Conservation (phyloP, 2,329 filamentous ascomycete genomes). For the Dactylonectria estremocensis region DNA sequence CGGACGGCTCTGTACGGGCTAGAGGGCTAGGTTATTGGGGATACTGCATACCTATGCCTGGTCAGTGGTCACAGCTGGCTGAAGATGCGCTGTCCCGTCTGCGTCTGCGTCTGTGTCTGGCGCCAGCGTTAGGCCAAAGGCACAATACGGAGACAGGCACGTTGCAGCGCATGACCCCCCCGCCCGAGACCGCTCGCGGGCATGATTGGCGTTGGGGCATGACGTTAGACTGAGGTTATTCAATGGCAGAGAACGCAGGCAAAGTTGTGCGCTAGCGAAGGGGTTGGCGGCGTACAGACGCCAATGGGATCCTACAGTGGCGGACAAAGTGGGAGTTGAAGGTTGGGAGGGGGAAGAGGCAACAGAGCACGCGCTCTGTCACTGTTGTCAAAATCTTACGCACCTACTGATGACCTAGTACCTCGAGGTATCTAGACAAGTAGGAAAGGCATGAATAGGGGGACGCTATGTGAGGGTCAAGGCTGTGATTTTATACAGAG, state of each 20-base stretch:
- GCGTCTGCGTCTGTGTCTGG: not conserved
- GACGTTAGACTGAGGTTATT: slow-evolving; percentile 49
- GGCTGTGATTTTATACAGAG: too few relatives aligned
- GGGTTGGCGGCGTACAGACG: not conserved
- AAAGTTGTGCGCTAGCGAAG: slow-evolving; percentile 10
- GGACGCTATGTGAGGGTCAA: too few relatives aligned
- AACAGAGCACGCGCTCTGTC: too few relatives aligned
- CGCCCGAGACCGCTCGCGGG: slow-evolving; percentile 11
- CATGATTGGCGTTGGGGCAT: slow-evolving; percentile 42
- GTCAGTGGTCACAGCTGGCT: not conserved
- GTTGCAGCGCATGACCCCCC: slow-evolving; percentile 30
- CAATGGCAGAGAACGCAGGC: not conserved
- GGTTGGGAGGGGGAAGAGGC: too few relatives aligned
- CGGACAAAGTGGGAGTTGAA: not conserved
- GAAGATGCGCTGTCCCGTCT: not conserved
- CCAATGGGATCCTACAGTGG: slow-evolving; percentile 14
- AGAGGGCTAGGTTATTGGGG: not conserved
- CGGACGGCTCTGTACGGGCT: not conserved
- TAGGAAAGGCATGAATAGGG: too few relatives aligned
- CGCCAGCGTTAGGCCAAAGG: not conserved
- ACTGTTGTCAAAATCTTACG: too few relatives aligned
- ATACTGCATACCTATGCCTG: not conserved
- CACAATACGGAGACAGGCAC: slow-evolving; percentile 1
- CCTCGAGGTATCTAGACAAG: too few relatives aligned
- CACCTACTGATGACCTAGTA: too few relatives aligned